phyloP scores from a whole-genome alignment of 441 rosid genomes.

The Erysimum cheiri region DNA sequence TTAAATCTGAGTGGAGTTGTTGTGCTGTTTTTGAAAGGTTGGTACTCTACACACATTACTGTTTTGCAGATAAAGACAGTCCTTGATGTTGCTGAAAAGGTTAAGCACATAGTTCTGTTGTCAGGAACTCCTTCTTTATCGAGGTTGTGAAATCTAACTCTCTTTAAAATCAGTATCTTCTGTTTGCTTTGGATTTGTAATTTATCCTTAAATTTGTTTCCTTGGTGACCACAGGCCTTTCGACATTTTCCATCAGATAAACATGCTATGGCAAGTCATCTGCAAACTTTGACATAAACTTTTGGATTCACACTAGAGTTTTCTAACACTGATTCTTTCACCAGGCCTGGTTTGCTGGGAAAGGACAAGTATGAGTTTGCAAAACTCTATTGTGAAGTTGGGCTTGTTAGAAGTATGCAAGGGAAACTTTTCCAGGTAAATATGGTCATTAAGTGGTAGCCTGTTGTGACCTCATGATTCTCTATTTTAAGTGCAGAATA shows the following conservation, averaged over 20 bases:
- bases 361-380: constrained; percentile 88
- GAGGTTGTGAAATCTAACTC: constrained; percentile 63
- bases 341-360: constrained; percentile 97
- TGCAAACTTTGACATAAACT: constrained; percentile 38
- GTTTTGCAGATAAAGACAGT: constrained; percentile 72
- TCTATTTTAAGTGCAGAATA: constrained; percentile 20
- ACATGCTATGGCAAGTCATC: constrained; percentile 86
- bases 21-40: constrained; percentile 19
- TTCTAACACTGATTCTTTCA: constrained; percentile 43
- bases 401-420: constrained; percentile 53
- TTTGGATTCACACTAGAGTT: constrained; percentile 32
- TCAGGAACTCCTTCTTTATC: constrained; percentile 99
- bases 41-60: constrained; percentile 27
- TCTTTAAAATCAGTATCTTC: constrained; percentile 32
- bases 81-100: constrained; percentile 82
- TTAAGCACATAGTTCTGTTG: constrained; percentile 77
- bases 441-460: constrained; percentile 35
- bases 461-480: constrained; percentile 29
- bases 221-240: constrained; percentile 86
- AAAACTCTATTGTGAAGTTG: constrained; percentile 81
- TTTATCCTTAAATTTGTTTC: constrained; percentile 38
- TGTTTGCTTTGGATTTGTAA: constrained; percentile 28
- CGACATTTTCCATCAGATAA: constrained; percentile 97
- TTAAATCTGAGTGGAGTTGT: constrained; percentile 17
- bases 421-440: constrained; percentile 82